phyloP scores from a whole-genome alignment of 2,329 filamentous ascomycete genomes.

The Colletotrichum musae region DNA sequence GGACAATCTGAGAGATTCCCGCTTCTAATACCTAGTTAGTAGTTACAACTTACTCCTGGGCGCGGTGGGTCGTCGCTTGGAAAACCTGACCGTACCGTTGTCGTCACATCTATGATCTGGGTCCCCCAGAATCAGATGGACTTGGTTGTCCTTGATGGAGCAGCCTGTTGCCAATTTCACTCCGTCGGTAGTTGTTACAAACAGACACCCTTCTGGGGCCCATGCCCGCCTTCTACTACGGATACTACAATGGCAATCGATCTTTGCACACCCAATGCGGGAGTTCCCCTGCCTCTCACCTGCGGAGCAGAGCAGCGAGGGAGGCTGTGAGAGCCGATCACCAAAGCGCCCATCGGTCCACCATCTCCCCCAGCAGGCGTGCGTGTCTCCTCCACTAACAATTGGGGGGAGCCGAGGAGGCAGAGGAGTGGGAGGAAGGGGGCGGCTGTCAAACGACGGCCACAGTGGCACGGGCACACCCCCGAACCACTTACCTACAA shows the following conservation, averaged over 20 bases:
- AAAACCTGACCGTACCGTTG: constrained; percentile 5
- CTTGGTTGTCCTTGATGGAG: constrained; percentile 21
- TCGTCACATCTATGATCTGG: constrained; percentile 33
- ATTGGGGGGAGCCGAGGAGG: too few species aligned
- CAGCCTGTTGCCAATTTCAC: constrained; percentile 24
- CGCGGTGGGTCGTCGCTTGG: too few species aligned
- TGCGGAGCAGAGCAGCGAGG: constrained; percentile 27
- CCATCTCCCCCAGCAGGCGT: neutral
- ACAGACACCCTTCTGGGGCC: constrained; percentile 29
- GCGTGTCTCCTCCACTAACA: too few species aligned
- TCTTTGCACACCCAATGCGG: neutral
- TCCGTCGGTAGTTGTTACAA: constrained; percentile 38
- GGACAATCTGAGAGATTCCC: too few species aligned
- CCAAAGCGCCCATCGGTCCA: constrained; percentile 16
- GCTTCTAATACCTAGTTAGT: too few species aligned
- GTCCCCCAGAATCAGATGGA: neutral
- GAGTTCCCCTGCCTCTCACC: constrained; percentile 31
- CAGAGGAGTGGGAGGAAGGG: too few species aligned
- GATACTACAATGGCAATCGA: constrained; percentile 2
- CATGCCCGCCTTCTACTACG: constrained; percentile 1
- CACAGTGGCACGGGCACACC: neutral
- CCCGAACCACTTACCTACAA: too few species aligned
- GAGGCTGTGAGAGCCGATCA: constrained; percentile 38
- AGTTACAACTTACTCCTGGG: too few species aligned
- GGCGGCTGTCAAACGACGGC: too few species aligned